A percentile compares a stretch with the other conserved stretches of the same genome.
Conservation (phyloP, 179 eudicot species). For the Beta macrorhiza region DNA sequence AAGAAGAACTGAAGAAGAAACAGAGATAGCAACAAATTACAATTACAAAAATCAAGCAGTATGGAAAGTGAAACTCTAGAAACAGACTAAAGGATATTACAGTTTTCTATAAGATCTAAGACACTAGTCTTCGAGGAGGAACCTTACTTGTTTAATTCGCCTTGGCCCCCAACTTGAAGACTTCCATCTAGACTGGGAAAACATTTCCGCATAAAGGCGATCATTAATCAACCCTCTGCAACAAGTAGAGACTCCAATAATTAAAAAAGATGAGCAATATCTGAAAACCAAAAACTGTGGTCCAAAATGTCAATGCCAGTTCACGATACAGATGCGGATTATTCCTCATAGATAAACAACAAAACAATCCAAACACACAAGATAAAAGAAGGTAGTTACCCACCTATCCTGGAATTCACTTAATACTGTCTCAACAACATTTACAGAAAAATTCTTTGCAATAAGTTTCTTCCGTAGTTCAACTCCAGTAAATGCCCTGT, state of each 20-base stretch:
- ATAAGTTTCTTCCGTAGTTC: slow-evolving; percentile 77
- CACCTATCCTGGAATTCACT: slow-evolving; percentile 64
- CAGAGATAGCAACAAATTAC: neutral
- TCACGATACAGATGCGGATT: neutral
- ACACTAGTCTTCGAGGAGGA: neutral
- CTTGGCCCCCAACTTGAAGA: slow-evolving; percentile 91
- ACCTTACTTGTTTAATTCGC: slow-evolving; percentile 74
- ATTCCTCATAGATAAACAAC: neutral
- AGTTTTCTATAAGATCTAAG: neutral
- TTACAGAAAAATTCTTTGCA: slow-evolving; percentile 48
- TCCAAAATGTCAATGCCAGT: neutral
- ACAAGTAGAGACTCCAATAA: neutral
- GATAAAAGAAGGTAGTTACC: slow-evolving; percentile 6
- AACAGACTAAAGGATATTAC: neutral
- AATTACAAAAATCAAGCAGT: neutral
- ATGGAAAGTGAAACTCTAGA: neutral
- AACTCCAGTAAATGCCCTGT: slow-evolving; percentile 69
- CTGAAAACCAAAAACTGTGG: neutral
- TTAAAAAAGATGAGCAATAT: neutral
- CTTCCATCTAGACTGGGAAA: slow-evolving; percentile 75
- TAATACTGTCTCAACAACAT: slow-evolving; percentile 53
- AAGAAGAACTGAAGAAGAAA: neutral
- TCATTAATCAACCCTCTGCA: slow-evolving; percentile 86
- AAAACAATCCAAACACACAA: neutral
- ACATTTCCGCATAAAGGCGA: slow-evolving; percentile 74